These are phyloP conservation scores for Lotmaria passim DNA, from an alignment of 208 protist genomes.

Conservation along the genomic window DNA sequence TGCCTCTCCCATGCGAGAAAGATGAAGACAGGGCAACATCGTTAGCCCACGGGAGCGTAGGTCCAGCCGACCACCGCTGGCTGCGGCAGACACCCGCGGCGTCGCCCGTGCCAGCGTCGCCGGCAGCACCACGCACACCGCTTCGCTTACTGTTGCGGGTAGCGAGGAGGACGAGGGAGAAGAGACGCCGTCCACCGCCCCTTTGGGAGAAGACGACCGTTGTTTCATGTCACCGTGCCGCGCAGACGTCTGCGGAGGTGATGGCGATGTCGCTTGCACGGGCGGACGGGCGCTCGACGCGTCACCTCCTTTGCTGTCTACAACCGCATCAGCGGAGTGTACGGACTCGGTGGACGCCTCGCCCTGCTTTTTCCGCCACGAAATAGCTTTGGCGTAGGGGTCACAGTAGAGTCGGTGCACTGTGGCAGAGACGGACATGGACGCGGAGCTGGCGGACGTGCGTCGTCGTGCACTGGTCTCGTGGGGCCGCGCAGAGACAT, in stretches of 20 bases:
- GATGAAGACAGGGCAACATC: constrained; percentile 57
- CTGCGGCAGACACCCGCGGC: background rate
- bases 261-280: background rate
- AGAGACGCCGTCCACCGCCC: too few species aligned
- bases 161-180: too few species aligned
- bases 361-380: background rate
- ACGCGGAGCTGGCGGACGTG: background rate
- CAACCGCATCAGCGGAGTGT: background rate
- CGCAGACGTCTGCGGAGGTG: background rate
- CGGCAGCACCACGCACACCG: constrained; percentile 20
- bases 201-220: background rate
- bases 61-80: constrained; percentile 28
- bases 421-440: background rate
- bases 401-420: constrained; percentile 2
- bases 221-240: background rate
- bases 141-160: background rate
- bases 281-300: background rate
- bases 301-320: background rate
- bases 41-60: constrained; percentile 26
- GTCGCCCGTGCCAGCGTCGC: background rate
- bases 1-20: constrained; percentile 3
- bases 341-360: background rate
- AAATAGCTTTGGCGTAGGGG: background rate
- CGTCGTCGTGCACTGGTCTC: background rate
- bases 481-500: background rate